A percentile compares a stretch with the other conserved stretches of the same genome.
phyloP scores from a whole-genome alignment of 1,284 basidiomycete species.

The Athelia psychrophila region DNA sequence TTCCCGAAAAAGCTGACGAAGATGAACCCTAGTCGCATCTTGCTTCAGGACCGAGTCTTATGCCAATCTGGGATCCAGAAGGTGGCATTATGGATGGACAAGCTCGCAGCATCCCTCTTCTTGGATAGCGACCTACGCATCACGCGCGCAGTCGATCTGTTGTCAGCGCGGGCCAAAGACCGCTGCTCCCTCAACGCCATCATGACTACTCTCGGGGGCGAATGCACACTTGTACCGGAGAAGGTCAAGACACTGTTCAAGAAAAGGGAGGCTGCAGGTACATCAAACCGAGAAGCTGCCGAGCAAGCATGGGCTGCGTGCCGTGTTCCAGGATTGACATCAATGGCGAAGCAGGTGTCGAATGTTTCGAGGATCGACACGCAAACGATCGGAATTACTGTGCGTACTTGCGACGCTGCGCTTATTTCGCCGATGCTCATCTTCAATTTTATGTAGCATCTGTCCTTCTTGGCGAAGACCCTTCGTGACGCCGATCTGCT shows the following conservation, averaged over 20 bases:
- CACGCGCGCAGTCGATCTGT: constrained; percentile 40
- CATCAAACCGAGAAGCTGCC: constrained; percentile 18
- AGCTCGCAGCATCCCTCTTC: constrained; percentile 37
- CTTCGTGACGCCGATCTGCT: constrained; percentile 37
- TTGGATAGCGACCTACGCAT: constrained; percentile 37
- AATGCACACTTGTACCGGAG: constrained; percentile 21
- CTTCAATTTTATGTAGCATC: constrained; percentile 23
- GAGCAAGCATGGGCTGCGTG: constrained; percentile 44
- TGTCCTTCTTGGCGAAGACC: constrained; percentile 34
- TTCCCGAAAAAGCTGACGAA: neutral
- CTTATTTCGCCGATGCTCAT: neutral
- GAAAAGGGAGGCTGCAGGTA: constrained; percentile 12
- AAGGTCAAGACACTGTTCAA: constrained; percentile 32
- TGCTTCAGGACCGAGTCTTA: constrained; percentile 29
- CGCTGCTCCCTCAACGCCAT: constrained; percentile 35
- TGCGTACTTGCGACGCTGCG: constrained; percentile 15
- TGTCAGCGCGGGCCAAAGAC: constrained; percentile 24
- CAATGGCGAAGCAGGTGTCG: constrained; percentile 18
- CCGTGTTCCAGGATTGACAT: constrained; percentile 13
- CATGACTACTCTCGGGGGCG: constrained; percentile 36
- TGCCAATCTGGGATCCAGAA: constrained; percentile 23
- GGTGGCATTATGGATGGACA: constrained; percentile 43
- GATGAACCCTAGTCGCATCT: constrained; percentile 14
- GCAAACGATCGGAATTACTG: constrained; percentile 29
- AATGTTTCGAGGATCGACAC: constrained; percentile 39